Evolutionary conservation across 2,329 filamentous ascomycete species (phyloP).

Genomic region (Ambrosiella xylebori): DNA sequence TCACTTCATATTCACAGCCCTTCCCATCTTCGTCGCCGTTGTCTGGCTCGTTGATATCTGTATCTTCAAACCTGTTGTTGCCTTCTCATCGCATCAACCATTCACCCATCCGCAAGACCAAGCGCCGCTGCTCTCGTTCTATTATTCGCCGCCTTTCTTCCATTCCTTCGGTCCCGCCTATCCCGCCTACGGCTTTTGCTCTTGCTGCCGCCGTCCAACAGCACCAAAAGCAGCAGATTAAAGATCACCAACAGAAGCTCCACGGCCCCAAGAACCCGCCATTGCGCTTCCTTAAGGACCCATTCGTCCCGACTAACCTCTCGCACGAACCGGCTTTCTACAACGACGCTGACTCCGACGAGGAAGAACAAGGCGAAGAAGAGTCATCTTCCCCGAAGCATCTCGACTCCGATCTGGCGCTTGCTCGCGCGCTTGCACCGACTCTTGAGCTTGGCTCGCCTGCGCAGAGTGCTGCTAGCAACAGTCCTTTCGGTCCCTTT

Average conservation of each 20-base stretch:
- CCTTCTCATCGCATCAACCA: not conserved
- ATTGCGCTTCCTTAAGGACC: not conserved
- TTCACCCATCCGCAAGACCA: not conserved
- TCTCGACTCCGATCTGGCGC: conserved; percentile 1
- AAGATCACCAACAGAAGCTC: not conserved
- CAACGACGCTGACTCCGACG: conserved; percentile 1
- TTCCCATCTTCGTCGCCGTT: conserved; percentile 7
- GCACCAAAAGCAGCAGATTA: not conserved
- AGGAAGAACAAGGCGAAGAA: not conserved
- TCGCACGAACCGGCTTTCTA: not conserved
- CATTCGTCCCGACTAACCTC: not conserved
- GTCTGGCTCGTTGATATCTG: conserved; percentile 2
- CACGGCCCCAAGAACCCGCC: not conserved
- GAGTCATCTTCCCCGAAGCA: not conserved
- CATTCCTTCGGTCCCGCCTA: not conserved
- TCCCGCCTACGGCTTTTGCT: conserved; percentile 1
- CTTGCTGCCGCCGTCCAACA: not conserved
- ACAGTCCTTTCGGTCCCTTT: not conserved
- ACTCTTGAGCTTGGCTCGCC: not conserved
- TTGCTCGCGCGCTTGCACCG: conserved; percentile 1
- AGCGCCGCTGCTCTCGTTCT: not conserved
- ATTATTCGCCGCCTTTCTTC: not conserved
- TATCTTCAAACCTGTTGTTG: conserved; percentile 1
- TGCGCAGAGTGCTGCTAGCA: not conserved
- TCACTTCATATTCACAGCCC: not conserved